Base-by-base conservation (phyloP, 2,329 filamentous ascomycete genomes). In the Biscogniauxia marginata region DNA sequence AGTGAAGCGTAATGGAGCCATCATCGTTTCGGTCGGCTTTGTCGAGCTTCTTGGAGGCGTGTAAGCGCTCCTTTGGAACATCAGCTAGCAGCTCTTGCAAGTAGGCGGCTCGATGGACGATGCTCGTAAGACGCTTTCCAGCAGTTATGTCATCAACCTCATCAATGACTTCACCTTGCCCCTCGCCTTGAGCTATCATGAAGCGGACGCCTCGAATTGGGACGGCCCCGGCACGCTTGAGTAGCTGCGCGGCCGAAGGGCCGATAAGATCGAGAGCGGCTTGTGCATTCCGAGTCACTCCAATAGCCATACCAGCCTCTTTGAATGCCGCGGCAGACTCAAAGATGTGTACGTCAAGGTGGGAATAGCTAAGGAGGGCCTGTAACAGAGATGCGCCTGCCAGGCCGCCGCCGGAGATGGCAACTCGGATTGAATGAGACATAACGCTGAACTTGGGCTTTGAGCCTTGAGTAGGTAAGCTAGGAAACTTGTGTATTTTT, bases 21-120 rank as follows among this genome's bases (percentile, higher is more conserved):
- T 55, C 46, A 6, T 21, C 22, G 0, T 46, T 48, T 18, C 43
- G 53, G 1, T 62, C 56, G 4, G 60, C 22, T 6, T 2, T 48
- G 0, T 56, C 16, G 0, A 68, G 60, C 52, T 60, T 66, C 47
- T 68, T 68, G 3, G 63, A 65, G 19, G 58, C 44, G 23, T 67
- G 63, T 59, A 67, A 56, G 1, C 57, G 59, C 0, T 63, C 58
- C 2, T n/a, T 2, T 0, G 66, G 61, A 0, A 65, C 46, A 2
- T 53, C 25, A 3, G 61, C 58, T 0, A 65, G 52, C 3, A 67
- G 43, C 49, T 67, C 54, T 8, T 53, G 53, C 4, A 68, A 20
- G 3, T 56, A 63, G 0, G 60, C 50, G 1, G 61, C 64, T 4
- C 60, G 56, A 39, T 63, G 59, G 1, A 65, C 58, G 9, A 65